These are phyloP conservation scores for Psilocybe mexicana DNA, from an alignment of 1,284 basidiomycete genomes.

Conservation along the genomic window DNA sequence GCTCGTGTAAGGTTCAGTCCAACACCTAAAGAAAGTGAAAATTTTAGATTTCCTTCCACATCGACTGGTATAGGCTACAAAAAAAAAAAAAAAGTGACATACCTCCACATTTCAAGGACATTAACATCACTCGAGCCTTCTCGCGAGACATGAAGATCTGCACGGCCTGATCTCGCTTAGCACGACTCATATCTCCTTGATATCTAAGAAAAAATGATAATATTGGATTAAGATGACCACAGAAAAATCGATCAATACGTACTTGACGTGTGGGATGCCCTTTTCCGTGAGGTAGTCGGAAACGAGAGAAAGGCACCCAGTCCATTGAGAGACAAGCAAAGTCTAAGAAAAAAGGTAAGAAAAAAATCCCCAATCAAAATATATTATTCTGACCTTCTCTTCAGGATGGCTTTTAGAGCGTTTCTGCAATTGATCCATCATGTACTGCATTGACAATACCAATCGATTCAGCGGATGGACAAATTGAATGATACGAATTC, in stretches of 20 bases:
- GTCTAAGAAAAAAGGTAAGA: not conserved
- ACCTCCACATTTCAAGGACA: conserved; percentile 64
- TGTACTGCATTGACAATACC: conserved; percentile 35
- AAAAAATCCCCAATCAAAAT: not conserved
- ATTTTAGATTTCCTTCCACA: not conserved
- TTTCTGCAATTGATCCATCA: conserved; percentile 51
- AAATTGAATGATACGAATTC: not conserved
- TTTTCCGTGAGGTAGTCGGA: conserved; percentile 55
- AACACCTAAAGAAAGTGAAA: conserved; percentile 34
- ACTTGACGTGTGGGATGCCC: conserved; percentile 54
- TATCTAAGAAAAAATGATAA: conserved; percentile 36
- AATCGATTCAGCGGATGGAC: not conserved
- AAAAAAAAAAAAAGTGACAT: conserved; percentile 12
- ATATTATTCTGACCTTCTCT: conserved; percentile 48
- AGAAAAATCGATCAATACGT: conserved; percentile 14
- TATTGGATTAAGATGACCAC: not conserved
- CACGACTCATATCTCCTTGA: conserved; percentile 58
- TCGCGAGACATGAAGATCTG: conserved; percentile 57
- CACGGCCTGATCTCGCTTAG: conserved; percentile 51
- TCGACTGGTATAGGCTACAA: not conserved
- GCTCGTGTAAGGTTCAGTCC: conserved; percentile 61
- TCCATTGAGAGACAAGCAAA: conserved; percentile 61
- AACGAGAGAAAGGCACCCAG: conserved; percentile 52
- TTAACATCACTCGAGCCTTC: conserved; percentile 55
- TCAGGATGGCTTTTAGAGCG: conserved; percentile 47